Evolutionary conservation across 225 moss, liverwort and hornwort genomes (phyloP), one percentile per base, ranked within the genome.

Genomic region (Thuidium tamariscinum): DNA sequence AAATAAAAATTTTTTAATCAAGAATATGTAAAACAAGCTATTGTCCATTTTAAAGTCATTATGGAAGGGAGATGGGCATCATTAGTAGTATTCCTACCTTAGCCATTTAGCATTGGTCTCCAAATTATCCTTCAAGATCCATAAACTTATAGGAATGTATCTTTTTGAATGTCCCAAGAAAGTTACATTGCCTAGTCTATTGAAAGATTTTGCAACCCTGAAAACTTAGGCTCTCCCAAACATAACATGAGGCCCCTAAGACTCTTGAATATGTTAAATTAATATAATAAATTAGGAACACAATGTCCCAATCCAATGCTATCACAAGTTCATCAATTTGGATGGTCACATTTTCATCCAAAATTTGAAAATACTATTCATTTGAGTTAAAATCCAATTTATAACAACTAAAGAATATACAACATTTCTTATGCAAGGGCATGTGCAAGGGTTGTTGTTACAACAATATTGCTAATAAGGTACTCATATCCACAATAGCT

Each of bases 401-500:
- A 1, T 11, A 3, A 3, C 11, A 67, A 21, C 21, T 21, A 37
- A 67, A 67, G 67, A 22, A n/a, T 10, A n/a, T 19, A 37, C 25
- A 14, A 68, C 1, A 5, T 26, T 69, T 69, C 9, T 8, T 8
- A 9, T 25, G 2, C 14, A 26, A 69, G 2, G 26, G n/a, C n/a
- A n/a, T n/a, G n/a, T n/a, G n/a, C n/a, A n/a, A 2, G 14, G 23
- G 2, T 66, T 36, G 21, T 13, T 14, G 14, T 41, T 41, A 41
- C 15, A 41, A 69, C 0, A 0, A 0, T 23, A 2, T 8, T 41
- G 8, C 26, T 69, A 15, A 1, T 21, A 68, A 68, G 39, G 22
- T 39, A 13, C 2, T 2, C 0, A 23, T 13, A 15, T 0, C 26
- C 3, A 25, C 8, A 25, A 29, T 71, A 0, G 10, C 1, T 5